Evolutionary conservation across 768 basidiomycete species (phyloP).

Genomic region (Suillus weaverae): DNA sequence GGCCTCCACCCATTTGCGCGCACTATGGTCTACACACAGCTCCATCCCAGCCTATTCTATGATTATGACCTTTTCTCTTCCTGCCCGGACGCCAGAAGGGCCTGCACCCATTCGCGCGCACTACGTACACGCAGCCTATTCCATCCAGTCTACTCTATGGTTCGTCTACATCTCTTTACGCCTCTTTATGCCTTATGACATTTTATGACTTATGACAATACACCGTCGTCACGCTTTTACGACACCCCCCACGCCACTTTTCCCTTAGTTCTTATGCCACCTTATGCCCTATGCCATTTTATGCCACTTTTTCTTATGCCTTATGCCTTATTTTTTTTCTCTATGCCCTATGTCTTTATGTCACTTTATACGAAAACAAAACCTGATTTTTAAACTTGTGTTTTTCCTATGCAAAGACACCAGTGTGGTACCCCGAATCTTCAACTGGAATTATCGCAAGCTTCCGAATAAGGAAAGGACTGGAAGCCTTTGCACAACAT

Average conservation of each 20-base stretch:
- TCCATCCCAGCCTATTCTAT: neutral
- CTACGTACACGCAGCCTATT: neutral
- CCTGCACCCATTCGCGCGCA: neutral
- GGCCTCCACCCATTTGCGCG: neutral
- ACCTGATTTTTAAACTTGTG: too few species aligned
- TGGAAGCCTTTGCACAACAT: too few species aligned
- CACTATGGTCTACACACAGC: neutral
- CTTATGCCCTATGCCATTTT: neutral
- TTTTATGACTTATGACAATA: neutral
- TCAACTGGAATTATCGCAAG: too few species aligned
- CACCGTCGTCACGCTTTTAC: neutral
- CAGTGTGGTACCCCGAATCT: too few species aligned
- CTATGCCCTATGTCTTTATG: too few species aligned
- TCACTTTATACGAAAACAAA: too few species aligned
- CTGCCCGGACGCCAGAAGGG: neutral
- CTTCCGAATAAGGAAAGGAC: too few species aligned
- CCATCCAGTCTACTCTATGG: neutral
- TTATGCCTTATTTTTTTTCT: neutral
- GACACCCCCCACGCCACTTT: neutral
- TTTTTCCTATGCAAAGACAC: too few species aligned
- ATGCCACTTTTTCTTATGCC: neutral
- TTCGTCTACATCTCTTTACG: neutral
- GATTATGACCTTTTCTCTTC: neutral
- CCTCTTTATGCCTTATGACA: neutral
- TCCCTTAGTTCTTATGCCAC: neutral